Evolutionary conservation across 129 eudicot species (phyloP).

Genomic region (Pittosporum tobira): DNA sequence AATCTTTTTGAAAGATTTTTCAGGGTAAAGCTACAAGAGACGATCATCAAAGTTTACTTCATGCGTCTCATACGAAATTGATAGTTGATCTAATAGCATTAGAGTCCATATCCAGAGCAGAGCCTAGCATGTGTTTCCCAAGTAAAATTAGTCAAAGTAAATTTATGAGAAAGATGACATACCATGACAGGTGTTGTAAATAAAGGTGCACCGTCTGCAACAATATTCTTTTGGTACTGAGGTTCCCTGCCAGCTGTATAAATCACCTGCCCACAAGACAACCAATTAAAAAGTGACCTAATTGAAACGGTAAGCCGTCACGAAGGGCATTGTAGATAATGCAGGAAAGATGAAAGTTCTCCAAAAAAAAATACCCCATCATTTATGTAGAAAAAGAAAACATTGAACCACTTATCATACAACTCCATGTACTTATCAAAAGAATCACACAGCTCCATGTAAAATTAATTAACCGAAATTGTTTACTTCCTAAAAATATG

Average conservation of each 20-base stretch:
- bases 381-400: too few relatives aligned
- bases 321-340: neutral
- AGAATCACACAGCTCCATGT: too few relatives aligned
- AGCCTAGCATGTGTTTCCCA: neutral
- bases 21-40: neutral
- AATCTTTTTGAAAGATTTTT: neutral
- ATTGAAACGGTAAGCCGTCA: neutral
- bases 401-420: too few relatives aligned
- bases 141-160: neutral
- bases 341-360: neutral
- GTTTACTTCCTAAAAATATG: too few relatives aligned
- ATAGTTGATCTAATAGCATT: neutral
- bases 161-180: constrained; percentile 20
- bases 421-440: too few relatives aligned
- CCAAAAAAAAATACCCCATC: too few relatives aligned
- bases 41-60: neutral
- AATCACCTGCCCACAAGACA: constrained; percentile 46
- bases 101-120: neutral
- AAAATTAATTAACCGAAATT: too few relatives aligned
- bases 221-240: constrained; percentile 47
- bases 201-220: constrained; percentile 63
- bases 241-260: constrained; percentile 95
- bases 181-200: constrained; percentile 72
- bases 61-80: too few relatives aligned
- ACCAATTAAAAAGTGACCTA: constrained; percentile 8